These are phyloP conservation scores for Wolfiporia cocos DNA, from an alignment of 1,284 basidiomycete genomes.

Conservation along the genomic window DNA sequence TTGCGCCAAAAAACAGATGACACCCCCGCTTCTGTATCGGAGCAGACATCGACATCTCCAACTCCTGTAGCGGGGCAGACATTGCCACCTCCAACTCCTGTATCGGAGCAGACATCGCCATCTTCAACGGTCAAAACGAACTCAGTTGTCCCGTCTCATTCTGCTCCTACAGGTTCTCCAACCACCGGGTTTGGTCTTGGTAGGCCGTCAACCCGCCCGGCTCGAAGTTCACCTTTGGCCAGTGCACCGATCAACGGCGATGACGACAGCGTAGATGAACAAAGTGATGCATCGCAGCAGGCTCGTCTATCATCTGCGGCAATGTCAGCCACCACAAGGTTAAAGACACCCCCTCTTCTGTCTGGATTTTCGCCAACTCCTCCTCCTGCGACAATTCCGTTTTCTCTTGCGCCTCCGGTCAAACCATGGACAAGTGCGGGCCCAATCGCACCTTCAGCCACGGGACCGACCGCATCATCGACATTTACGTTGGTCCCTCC, in stretches of 20 bases:
- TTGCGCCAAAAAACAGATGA: neutral
- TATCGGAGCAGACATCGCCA: too few relatives aligned
- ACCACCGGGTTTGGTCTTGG: conserved; percentile 14
- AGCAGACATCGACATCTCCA: too few relatives aligned
- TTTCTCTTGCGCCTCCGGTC: too few relatives aligned
- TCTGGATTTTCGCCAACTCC: conserved; percentile 11
- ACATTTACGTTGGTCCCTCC: too few relatives aligned
- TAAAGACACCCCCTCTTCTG: conserved; percentile 36
- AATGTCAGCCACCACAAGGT: conserved; percentile 16
- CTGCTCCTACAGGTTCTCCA: too few relatives aligned
- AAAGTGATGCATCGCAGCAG: neutral
- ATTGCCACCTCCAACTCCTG: too few relatives aligned
- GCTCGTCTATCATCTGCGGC: too few relatives aligned
- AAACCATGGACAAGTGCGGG: neutral
- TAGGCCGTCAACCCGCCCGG: conserved; percentile 22
- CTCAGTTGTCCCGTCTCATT: too few relatives aligned
- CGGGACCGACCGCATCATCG: too few relatives aligned
- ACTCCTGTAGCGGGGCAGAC: too few relatives aligned
- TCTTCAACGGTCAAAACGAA: too few relatives aligned
- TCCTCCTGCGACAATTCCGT: conserved; percentile 15
- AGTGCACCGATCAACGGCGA: conserved; percentile 19
- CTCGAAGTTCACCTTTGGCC: conserved; percentile 23
- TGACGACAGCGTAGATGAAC: conserved; percentile 11
- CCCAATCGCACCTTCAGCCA: neutral
- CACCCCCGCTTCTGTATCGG: too few relatives aligned